Base-by-base conservation (phyloP, 805 yeast species). In the Hagleromyces aurorensis region DNA sequence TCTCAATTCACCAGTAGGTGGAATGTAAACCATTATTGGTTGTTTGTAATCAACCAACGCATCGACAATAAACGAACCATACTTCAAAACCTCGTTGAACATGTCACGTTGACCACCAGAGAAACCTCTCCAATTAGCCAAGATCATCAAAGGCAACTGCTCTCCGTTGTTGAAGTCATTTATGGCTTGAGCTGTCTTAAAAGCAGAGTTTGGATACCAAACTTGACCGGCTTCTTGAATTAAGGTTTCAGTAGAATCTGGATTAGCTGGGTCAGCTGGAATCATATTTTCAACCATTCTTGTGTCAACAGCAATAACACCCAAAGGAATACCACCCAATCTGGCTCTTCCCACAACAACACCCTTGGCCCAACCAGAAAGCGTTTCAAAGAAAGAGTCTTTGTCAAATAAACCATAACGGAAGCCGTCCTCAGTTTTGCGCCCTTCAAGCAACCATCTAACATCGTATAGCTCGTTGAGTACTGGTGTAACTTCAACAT, bases 101-200 rank as follows among this genome's bases (percentile, higher is more conserved):
- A 91, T 91, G 62, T 91, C 99, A 58, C 96, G 83, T 70, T 91
- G 99, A 59, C 99, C 98, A 69, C 99, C 98, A 45, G 96, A 85
- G 77, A 91, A 91, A 53, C 99, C 99, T 77, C 99, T 83, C 99
- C 99, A 91, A 74, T 91, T 91, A 37, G 98, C 98, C 48, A 91
- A 67, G 44, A 91, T 85, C 94, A 91, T 83, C 61, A 91, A 70
- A 41, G 99, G 99, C 54, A 91, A 71, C 62, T 87, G 89, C 63
- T 91, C 99, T 70, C 99, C 99, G 55, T 85, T 67, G 70, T 91
- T 91, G 75, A 91, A 91, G 58, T 91, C 98, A 44, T 79, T 80
- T 50, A 91, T 89, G 13, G 98, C 97, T 67, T 91, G 98, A 3
- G 99, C 94, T 25, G 99, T 91, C 76, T 91, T 91, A 73, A 82